Base-by-base conservation (phyloP, 192 early-diverging fungal genomes). In the Backusella macrospora region DNA sequence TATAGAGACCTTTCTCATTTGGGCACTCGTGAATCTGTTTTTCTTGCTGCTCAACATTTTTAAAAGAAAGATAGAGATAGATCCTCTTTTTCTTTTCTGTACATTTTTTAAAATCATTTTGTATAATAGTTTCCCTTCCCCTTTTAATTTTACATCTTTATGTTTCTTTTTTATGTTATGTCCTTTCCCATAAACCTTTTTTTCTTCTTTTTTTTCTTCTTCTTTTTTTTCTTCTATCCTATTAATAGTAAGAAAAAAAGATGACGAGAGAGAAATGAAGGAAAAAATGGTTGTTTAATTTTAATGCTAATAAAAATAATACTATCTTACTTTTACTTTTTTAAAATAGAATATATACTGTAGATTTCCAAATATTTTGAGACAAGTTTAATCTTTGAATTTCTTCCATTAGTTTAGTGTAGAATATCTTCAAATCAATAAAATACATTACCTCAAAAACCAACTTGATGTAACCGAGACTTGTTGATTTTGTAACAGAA, bases 1-100 rank as follows among this genome's bases (percentile, higher is more conserved):
- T 80, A 80, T 37, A 46, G 64, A 43, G 73, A 80, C 16, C 49
- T 80, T 29, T 65, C 67, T 38, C 66, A 76, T 76, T 74, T 80
- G 64, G 78, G 78, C 6, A 72, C 52, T 62, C 38, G 67, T 44
- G 67, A 68, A 29, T 46, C 66, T 47, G 66, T 46, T 15, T 68
- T 68, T 72, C 70, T 55, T 55, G 21, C 49, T 52, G 49, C 52
- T 55, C 52, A 55, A 55, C 52, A 21, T 4, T 47, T 14, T 44
- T 26, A 45, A 43, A 68, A 46, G 40, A 39, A 3, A 47, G 12
- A 14, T 47, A 16, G 9, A 47, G 16, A 16, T 18, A 52, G 16
- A 34, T 21, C 8, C 63, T 65, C 34, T 65, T 14, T 47, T 47
- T 10, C 16, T 14, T 16, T 14, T 47, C 9, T 39, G 37, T 65